Conservation (phyloP, 176 grass and related monocot genomes). For the Typha latifolia region DNA sequence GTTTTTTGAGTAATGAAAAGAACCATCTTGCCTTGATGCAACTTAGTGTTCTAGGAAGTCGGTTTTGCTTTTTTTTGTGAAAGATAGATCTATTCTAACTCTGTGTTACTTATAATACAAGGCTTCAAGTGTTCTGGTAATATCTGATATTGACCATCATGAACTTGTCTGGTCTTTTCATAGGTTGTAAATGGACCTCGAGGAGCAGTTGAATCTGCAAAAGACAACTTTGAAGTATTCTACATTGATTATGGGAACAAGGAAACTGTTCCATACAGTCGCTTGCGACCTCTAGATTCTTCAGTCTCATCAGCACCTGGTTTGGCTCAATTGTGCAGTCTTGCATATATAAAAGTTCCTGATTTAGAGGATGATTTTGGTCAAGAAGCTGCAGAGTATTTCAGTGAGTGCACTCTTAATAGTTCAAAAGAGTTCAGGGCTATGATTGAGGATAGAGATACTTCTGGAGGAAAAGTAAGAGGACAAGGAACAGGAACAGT, state of each 20-base stretch:
- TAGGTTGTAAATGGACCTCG: conserved; percentile 89
- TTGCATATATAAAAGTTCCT: conserved; percentile 23
- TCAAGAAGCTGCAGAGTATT: conserved; percentile 77
- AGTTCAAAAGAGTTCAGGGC: conserved; percentile 70
- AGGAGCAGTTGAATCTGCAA: conserved; percentile 57
- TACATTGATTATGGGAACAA: conserved; percentile 98
- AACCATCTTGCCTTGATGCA: too few relatives aligned
- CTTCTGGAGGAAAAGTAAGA: conserved; percentile 68
- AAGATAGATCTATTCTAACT: too few relatives aligned
- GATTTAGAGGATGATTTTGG: conserved; percentile 72
- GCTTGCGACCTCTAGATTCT: conserved; percentile 57
- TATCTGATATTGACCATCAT: not conserved
- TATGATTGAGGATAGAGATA: conserved; percentile 87
- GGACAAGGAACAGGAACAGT: conserved; percentile 76
- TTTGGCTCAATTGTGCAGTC: conserved; percentile 66
- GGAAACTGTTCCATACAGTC: conserved; percentile 70
- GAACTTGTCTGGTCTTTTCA: conserved; percentile 8
- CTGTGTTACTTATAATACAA: too few relatives aligned
- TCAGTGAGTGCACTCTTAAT: conserved; percentile 63
- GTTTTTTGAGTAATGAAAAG: too few relatives aligned
- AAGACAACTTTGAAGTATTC: conserved; percentile 87
- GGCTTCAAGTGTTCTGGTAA: not conserved
- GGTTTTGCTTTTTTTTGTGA: too few relatives aligned
- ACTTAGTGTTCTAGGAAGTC: too few relatives aligned
- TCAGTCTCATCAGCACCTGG: conserved; percentile 53